Percentiles rank a stretch among this genome's conserved stretches.
phyloP scores from a whole-genome alignment of 2,329 filamentous ascomycete species.

The Fusarium chlamydosporum region DNA sequence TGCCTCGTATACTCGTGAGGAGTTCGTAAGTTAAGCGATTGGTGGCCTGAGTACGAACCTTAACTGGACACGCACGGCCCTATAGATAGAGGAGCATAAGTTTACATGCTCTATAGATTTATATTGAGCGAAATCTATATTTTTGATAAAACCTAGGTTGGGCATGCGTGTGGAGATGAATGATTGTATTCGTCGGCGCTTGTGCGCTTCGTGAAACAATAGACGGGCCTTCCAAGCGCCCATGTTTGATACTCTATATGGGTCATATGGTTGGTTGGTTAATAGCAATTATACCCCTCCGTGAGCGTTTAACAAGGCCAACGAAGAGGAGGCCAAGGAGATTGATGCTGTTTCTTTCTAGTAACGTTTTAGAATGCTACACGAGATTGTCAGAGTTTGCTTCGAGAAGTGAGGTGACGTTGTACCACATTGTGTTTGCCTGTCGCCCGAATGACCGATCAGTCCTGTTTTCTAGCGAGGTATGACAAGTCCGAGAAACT shows the following conservation, averaged over 20 bases:
- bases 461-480: slow-evolving; percentile 2
- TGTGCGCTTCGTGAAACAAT: slow-evolving; percentile 49
- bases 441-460: slow-evolving; percentile 1
- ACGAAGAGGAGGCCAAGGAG: slow-evolving; percentile 7
- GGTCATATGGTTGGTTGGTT: slow-evolving; percentile 41
- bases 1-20: background rate
- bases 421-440: slow-evolving; percentile 11
- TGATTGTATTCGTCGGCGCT: slow-evolving; percentile 29
- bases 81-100: background rate
- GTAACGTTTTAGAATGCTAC: slow-evolving; percentile 31
- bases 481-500: slow-evolving; percentile 6
- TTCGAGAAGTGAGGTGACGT: slow-evolving; percentile 21
- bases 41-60: background rate
- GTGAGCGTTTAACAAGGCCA: slow-evolving; percentile 6
- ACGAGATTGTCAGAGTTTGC: slow-evolving; percentile 29
- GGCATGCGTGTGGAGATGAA: background rate
- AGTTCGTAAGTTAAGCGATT: slow-evolving; percentile 6
- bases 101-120: background rate
- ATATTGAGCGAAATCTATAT: background rate
- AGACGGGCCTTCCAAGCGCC: slow-evolving; percentile 32
- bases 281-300: slow-evolving; percentile 11
- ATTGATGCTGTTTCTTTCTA: slow-evolving; percentile 18
- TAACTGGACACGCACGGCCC: background rate
- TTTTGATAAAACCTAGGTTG: background rate
- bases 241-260: slow-evolving; percentile 41